Evolutionary conservation across 345 rosid species (phyloP), one percentile per base, ranked within the genome.

Genomic region (Raphanus sativus): DNA sequence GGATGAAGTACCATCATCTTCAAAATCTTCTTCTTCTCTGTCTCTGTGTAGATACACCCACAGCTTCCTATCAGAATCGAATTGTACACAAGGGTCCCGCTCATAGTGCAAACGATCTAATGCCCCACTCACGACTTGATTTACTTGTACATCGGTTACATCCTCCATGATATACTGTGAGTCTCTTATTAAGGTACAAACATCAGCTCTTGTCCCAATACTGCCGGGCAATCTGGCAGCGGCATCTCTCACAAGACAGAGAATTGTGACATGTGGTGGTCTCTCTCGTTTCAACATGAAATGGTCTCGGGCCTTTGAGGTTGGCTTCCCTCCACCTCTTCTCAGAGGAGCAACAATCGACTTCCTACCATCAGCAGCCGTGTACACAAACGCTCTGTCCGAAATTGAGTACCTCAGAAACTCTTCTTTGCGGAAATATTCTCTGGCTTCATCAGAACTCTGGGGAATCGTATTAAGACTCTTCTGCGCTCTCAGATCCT

Each of bases 171-270:
- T 81, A 71, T 84, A 96, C 73, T 93, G 98, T 10, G 98, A 96
- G 74, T 96, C 99, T 69, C 98, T 82, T 55, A 96, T 93, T 86
- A 96, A 82, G 28, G 98, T 96, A 74, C 99, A 96, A 64, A 96
- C 99, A 89, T 96, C 99, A 73, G 99, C 99, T 75, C 99, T 91
- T 62, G 99, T 96, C 76, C 99, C 99, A 75, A 96, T 96, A 85
- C 97, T 90, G 67, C 99, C 89, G 33, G 99, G 99, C 87, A 96
- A 81, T 77, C 99, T 90, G 72, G 99, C 78, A 63, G 99, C 98
- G 30, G 99, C 97, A 82, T 96, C 99, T 87, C 99, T 87, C 66
- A 96, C 99, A 38, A 96, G 98, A 82, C 99, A 96, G 11, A 96
- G 87, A 69, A 96, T 90, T 3, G 99, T 96, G 76, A 96, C 99